Evolutionary conservation across 2,329 filamentous ascomycete species (phyloP).

Genomic region (Ophiostoma australiae): DNA sequence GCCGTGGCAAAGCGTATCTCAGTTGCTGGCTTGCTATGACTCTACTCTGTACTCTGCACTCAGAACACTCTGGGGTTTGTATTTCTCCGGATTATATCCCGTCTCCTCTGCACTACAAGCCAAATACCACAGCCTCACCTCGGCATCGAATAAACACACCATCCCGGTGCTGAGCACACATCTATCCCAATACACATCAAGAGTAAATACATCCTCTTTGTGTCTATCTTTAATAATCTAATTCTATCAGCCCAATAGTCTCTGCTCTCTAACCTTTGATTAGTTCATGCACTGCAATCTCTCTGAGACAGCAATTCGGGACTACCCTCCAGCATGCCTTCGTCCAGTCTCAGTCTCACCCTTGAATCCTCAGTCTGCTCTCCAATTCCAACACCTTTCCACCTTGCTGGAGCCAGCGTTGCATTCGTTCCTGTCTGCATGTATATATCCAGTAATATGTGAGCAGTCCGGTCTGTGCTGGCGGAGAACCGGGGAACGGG

Average conservation of each 20-base stretch:
- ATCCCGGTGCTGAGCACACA: no score
- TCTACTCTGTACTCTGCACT: neutral
- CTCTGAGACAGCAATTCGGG: constrained; percentile 1
- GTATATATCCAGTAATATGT: neutral
- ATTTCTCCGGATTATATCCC: no score
- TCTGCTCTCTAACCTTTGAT: neutral
- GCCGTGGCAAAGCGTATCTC: neutral
- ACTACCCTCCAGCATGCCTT: neutral
- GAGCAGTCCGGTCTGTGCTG: neutral
- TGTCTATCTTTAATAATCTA: no score
- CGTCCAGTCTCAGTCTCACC: no score
- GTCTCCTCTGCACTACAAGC: no score
- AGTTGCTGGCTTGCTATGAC: neutral
- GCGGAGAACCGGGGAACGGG: neutral
- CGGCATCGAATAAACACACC: no score
- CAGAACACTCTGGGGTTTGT: no score
- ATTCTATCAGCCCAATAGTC: no score
- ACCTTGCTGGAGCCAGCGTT: neutral
- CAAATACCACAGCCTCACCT: no score
- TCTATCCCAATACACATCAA: no score
- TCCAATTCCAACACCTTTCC: neutral
- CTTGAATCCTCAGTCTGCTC: no score
- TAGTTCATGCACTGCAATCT: neutral
- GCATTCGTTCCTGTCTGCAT: constrained; percentile 1
- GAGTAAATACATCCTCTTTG: no score